Percentiles rank a stretch among this genome's conserved stretches.
Evolutionary conservation across 1,284 basidiomycete species (phyloP).

Genomic region (Golubevia sp.): DNA sequence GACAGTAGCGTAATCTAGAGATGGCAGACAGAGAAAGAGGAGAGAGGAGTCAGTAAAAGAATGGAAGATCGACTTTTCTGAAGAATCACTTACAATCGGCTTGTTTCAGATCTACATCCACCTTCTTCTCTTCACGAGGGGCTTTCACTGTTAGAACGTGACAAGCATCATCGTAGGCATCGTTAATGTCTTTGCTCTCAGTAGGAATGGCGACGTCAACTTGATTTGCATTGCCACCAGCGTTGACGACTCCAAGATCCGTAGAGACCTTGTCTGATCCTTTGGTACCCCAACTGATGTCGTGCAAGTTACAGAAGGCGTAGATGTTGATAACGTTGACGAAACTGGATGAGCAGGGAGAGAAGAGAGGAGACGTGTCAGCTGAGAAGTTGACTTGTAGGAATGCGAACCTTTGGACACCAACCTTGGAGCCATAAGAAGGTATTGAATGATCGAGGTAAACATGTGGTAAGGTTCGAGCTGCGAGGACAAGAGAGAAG

Average conservation of each 20-base stretch:
- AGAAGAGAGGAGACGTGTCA: no score
- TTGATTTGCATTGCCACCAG: slow-evolving; percentile 21
- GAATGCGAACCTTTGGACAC: no score
- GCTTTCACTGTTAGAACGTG: slow-evolving; percentile 45
- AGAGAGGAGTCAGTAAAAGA: neutral
- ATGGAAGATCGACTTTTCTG: neutral
- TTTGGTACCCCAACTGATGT: slow-evolving; percentile 57
- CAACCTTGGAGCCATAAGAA: slow-evolving; percentile 48
- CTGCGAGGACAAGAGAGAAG: neutral
- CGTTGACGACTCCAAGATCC: slow-evolving; percentile 44
- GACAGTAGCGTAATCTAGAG: slow-evolving; percentile 5
- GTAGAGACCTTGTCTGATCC: slow-evolving; percentile 47
- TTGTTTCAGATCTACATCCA: slow-evolving; percentile 46
- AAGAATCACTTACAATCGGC: slow-evolving; percentile 24
- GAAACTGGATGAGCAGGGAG: no score
- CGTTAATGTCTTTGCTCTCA: slow-evolving; percentile 50
- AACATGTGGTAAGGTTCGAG: slow-evolving; percentile 58
- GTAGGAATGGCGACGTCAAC: slow-evolving; percentile 55
- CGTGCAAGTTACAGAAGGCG: slow-evolving; percentile 57
- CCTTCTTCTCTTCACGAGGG: slow-evolving; percentile 16
- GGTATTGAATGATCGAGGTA: slow-evolving; percentile 53
- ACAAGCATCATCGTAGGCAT: slow-evolving; percentile 56
- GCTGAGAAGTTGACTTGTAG: no score
- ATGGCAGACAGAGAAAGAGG: neutral
- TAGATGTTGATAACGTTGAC: slow-evolving; percentile 60